These are phyloP conservation scores for Ambrosia trifida DNA, from an alignment of 129 eudicot genomes.

Conservation along the genomic window DNA sequence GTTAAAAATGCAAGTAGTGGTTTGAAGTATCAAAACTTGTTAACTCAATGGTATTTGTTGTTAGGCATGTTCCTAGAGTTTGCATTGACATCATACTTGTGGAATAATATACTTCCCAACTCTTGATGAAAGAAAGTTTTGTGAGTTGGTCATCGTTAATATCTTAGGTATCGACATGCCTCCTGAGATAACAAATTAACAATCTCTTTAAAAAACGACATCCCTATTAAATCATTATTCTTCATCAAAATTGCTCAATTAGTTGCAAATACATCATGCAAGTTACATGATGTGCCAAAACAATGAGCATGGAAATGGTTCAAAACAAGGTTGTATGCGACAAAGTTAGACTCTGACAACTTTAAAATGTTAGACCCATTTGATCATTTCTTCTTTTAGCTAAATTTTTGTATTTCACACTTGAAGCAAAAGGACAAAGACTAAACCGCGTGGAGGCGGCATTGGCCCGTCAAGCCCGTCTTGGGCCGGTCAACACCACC, in stretches of 20 bases:
- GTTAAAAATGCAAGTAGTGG: neutral
- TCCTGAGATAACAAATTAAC: slow-evolving; percentile 81
- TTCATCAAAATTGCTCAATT: too few relatives aligned
- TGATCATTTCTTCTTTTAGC: neutral
- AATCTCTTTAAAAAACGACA: slow-evolving; percentile 51
- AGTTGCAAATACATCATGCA: too few relatives aligned
- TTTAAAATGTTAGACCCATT: neutral
- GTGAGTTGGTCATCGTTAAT: slow-evolving; percentile 48
- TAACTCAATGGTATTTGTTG: neutral
- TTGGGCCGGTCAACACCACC: too few relatives aligned
- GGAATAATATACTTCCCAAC: slow-evolving; percentile 51
- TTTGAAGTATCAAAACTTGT: neutral
- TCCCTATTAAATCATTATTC: neutral
- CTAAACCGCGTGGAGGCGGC: too few relatives aligned
- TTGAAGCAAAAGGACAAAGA: neutral
- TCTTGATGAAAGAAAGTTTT: slow-evolving; percentile 46
- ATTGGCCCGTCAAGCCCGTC: too few relatives aligned
- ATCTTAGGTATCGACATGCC: slow-evolving; percentile 81
- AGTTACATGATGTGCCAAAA: too few relatives aligned
- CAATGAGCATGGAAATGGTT: too few relatives aligned
- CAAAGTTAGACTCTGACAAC: neutral
- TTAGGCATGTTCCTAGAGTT: neutral
- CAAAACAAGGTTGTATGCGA: too few relatives aligned
- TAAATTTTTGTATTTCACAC: neutral
- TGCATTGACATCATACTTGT: slow-evolving; percentile 38